Base-by-base conservation (phyloP, 2,329 filamentous ascomycete genomes). In the Colletotrichum sp. region DNA sequence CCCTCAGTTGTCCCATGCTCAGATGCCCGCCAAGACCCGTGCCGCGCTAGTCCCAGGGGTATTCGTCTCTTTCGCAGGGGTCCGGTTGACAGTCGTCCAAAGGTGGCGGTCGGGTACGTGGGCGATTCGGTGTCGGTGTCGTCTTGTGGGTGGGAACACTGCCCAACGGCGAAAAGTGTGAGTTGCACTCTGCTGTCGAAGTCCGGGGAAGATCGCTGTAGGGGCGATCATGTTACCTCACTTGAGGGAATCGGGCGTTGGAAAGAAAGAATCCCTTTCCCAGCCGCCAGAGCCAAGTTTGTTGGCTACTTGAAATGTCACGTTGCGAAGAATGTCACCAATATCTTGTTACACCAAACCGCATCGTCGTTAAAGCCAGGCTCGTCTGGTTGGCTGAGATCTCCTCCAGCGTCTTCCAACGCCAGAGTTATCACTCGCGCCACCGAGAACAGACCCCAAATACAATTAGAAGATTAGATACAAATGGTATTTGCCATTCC, bases 381-480 rank as follows among this genome's bases (percentile, higher is more conserved):
- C 34, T 30, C 73, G 39, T 27, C 69, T 8, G 65, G 34, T n/a
- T 28, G 32, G 16, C 6, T 8, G 15, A 19, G 48, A 11, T 22
- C 63, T 61, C 60, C n/a, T 63, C 67, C 59, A 19, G 61, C 63
- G 34, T 72, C 63, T 39, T 75, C 70, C 61, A 36, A 68, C 68
- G 63, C 68, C 34, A 8, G 67, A 71, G 15, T 16, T 0, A 5
- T 52, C 44, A 52, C 44, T 52, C 57, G 15, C 32, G 4, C 25
- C 59, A 52, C 44, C 66, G 39, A 28, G 16, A 59, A 57, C 61
- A 32, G 13, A 30, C 71, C 82, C 79, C 71, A 69, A 77, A 79
- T 82, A 80, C 80, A 77, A 89, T 89, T 89, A 88, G 84, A 87
- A 87, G 79, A 86, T 88, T 88, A 88, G 83, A 81, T 86, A 87